Evolutionary conservation across 768 basidiomycete species (phyloP).

Genomic region (Boletus vermiculosoides): DNA sequence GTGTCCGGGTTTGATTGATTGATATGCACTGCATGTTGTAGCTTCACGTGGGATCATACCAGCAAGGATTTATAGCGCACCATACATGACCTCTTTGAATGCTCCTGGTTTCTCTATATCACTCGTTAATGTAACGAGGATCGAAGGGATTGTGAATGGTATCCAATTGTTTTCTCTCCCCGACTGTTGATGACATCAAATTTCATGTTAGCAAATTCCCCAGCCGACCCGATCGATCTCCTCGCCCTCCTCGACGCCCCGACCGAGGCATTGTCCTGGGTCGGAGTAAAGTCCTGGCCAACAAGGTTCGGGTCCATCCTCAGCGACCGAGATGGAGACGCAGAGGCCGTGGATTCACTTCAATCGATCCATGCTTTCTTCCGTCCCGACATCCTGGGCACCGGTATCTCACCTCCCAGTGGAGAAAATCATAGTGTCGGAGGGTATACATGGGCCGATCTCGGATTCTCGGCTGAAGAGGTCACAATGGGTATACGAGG

Average conservation of each 20-base stretch:
- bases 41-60: slow-evolving; percentile 35
- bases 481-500: slow-evolving; percentile 11
- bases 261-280: slow-evolving; percentile 44
- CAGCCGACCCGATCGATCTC: slow-evolving; percentile 20
- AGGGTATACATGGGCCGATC: slow-evolving; percentile 7
- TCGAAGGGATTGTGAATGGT: slow-evolving; percentile 15
- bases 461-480: slow-evolving; percentile 13
- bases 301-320: background rate
- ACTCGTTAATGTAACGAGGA: slow-evolving; percentile 44
- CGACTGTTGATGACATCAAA: background rate
- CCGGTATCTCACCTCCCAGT: background rate
- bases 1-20: background rate
- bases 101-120: slow-evolving; percentile 59
- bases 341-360: slow-evolving; percentile 6
- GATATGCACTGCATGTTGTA: slow-evolving; percentile 9
- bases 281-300: slow-evolving; percentile 37
- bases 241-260: slow-evolving; percentile 41
- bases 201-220: slow-evolving; percentile 9
- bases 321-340: background rate
- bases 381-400: background rate
- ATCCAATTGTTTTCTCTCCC: background rate
- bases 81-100: slow-evolving; percentile 61
- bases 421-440: no score
- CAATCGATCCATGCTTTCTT: slow-evolving; percentile 1
- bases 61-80: slow-evolving; percentile 43